Evolutionary conservation across 2,329 filamentous ascomycete genomes (phyloP).

Genomic region (Blastomyces emzantsi): DNA sequence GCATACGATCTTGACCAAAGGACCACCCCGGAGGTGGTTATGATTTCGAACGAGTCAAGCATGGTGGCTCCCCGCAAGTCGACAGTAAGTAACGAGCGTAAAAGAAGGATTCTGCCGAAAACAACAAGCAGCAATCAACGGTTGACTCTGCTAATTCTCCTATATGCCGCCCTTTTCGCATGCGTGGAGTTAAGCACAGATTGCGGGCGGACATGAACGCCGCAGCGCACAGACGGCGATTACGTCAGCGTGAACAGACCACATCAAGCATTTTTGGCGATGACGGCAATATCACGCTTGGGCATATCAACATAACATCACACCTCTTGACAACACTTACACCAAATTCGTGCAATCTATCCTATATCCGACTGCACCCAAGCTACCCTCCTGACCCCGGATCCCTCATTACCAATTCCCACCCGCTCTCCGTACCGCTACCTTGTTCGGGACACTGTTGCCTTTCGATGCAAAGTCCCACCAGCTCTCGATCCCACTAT

Average conservation of each 20-base stretch:
- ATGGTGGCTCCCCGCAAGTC: conserved; percentile 44
- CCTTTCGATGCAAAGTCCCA: conserved; percentile 1
- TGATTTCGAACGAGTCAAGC: conserved; percentile 94
- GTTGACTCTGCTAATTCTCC: neutral
- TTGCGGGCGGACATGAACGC: neutral
- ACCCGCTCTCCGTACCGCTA: neutral
- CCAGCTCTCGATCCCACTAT: conserved; percentile 42
- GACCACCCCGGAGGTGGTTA: conserved; percentile 92
- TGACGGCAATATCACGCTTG: conserved; percentile 5
- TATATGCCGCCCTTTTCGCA: neutral
- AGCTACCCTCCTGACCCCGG: too few relatives aligned
- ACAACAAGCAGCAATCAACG: neutral
- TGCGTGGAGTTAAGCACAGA: neutral
- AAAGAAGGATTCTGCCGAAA: neutral
- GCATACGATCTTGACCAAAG: conserved; percentile 89
- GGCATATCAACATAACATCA: neutral
- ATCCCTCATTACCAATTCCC: neutral
- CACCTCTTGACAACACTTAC: neutral
- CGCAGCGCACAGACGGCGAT: neutral
- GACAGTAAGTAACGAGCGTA: neutral
- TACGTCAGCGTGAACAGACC: conserved; percentile 5
- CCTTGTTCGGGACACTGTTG: conserved; percentile 1
- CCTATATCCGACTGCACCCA: neutral
- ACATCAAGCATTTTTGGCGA: neutral
- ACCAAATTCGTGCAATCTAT: neutral